Percentiles rank a stretch among this genome's conserved stretches.
Conservation (phyloP, 2,329 filamentous ascomycete species). For the Beauveria australis region DNA sequence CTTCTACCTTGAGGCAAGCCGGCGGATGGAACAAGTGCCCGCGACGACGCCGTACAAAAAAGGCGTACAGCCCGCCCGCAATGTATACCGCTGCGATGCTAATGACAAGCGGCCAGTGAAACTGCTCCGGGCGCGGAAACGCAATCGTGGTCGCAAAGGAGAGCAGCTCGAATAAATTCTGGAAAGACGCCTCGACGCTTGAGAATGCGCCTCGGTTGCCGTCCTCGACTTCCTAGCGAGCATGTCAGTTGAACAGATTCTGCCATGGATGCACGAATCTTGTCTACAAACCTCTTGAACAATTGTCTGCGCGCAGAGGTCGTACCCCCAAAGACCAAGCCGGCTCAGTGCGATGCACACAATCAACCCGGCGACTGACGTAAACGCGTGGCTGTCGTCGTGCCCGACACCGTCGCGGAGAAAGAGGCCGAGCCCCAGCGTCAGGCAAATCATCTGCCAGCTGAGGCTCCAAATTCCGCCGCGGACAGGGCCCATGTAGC, state of each 20-base stretch:
- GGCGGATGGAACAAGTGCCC: constrained; percentile 25
- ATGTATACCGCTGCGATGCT: constrained; percentile 42
- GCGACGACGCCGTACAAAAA: constrained; percentile 23
- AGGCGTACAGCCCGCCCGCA: constrained; percentile 22
- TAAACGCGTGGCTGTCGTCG: constrained; percentile 17
- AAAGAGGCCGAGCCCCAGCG: constrained; percentile 35
- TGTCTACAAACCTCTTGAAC: constrained; percentile 46
- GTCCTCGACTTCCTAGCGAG: constrained; percentile 40
- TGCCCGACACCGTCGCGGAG: constrained; percentile 25
- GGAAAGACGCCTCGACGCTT: constrained; percentile 56
- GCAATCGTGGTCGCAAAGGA: constrained; percentile 59
- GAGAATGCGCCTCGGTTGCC: constrained; percentile 61
- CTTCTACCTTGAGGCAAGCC: background rate
- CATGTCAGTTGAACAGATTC: background rate
- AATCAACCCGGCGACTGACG: constrained; percentile 40
- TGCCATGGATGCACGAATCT: too few species aligned
- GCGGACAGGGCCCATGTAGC: constrained; percentile 48
- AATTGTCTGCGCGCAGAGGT: constrained; percentile 51
- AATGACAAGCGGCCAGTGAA: constrained; percentile 53
- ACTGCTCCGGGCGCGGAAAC: constrained; percentile 55
- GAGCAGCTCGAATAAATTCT: constrained; percentile 62
- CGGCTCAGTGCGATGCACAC: constrained; percentile 46
- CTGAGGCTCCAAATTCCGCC: constrained; percentile 62
- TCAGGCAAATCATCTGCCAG: constrained; percentile 55
- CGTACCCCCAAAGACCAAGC: constrained; percentile 53